Evolutionary conservation across 1,139 yeast species (phyloP), one percentile per base, ranked within the genome.

Genomic region (Yamadazyma triangularis): DNA sequence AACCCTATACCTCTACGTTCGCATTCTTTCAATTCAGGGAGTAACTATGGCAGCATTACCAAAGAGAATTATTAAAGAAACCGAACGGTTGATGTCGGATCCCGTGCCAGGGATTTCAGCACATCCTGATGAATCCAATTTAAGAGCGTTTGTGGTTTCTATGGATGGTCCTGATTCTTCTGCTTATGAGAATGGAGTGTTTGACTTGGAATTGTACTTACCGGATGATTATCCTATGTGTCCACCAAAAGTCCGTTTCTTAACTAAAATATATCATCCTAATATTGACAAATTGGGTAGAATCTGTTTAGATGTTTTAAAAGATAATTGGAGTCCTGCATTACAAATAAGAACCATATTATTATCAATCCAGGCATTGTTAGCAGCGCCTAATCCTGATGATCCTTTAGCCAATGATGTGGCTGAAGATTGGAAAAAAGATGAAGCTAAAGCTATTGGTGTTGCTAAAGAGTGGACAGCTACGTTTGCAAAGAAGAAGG

Each of bases 341-440:
- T 69, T 89, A 40, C 97, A 91, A 56, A 91, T 91, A 44, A 73
- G 97, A 55, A 93, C 98, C n/a, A 84, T 91, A 24, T 65, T 91
- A 43, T 68, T 93, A 37, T 85, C 95, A 12, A 84, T 91, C 40
- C 98, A 93, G 58, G 97, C 98, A 0, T 65, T 91, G 35, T 65
- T 91, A 33, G 95, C 95, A 1, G 89, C 96, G 4, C 98, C 99
- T 8, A 93, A 91, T 50, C 98, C 98, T 3, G 96, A 91, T 56
- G 98, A 91, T 59, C 98, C 98, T 1, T 70, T 93, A 42, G 97
- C 97, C 21, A 91, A 91, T 51, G 98, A 91, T 47, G 98, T 91
- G 25, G 98, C 98, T 3, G 89, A 87, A 45, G 91, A 83, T 46
- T 91, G 98, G 97, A 84, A 89, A 52, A 82, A 77, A 41, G 79